Conservation (phyloP, 495 filamentous ascomycete species). For the Lasiosphaeria ovina region DNA sequence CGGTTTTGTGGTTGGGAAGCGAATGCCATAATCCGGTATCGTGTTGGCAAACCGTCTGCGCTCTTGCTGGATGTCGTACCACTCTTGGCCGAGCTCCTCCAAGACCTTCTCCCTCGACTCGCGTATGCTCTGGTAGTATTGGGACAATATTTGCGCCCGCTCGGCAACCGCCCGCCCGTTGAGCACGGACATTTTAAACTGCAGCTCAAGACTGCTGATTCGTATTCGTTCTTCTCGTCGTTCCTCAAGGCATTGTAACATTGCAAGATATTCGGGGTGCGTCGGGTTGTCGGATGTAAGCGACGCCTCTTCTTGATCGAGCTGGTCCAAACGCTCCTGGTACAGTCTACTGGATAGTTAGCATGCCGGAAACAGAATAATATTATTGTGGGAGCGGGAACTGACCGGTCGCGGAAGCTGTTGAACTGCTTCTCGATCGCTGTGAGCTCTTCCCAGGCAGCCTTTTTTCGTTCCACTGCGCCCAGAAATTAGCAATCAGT, state of each 20-base stretch:
- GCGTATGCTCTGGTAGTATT: slow-evolving; percentile 80
- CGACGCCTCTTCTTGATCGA: slow-evolving; percentile 82
- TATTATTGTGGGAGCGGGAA: background rate
- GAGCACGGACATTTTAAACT: slow-evolving; percentile 69
- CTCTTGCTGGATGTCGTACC: slow-evolving; percentile 89
- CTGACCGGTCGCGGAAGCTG: slow-evolving; percentile 81
- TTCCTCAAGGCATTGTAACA: slow-evolving; percentile 78
- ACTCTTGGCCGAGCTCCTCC: slow-evolving; percentile 75
- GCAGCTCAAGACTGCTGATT: slow-evolving; percentile 65
- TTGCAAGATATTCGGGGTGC: slow-evolving; percentile 85
- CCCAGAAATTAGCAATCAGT: slow-evolving; percentile 38
- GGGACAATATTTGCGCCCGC: slow-evolving; percentile 76
- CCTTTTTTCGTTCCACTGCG: slow-evolving; percentile 73
- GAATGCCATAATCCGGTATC: slow-evolving; percentile 74
- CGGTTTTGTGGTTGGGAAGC: slow-evolving; percentile 66
- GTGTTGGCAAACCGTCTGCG: slow-evolving; percentile 77
- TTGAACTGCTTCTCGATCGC: slow-evolving; percentile 82
- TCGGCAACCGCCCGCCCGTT: slow-evolving; percentile 73
- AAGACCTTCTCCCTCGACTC: slow-evolving; percentile 78
- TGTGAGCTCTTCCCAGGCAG: slow-evolving; percentile 74
- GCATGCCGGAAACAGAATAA: too few relatives aligned
- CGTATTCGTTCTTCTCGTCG: slow-evolving; percentile 76
- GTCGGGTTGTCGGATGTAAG: slow-evolving; percentile 69
- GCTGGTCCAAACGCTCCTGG: slow-evolving; percentile 76
- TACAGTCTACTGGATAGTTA: slow-evolving; percentile 61